A percentile compares a stretch with the other conserved stretches of the same genome.
phyloP scores from a whole-genome alignment of 2,329 filamentous ascomycete species.

The Ophiostoma ips region DNA sequence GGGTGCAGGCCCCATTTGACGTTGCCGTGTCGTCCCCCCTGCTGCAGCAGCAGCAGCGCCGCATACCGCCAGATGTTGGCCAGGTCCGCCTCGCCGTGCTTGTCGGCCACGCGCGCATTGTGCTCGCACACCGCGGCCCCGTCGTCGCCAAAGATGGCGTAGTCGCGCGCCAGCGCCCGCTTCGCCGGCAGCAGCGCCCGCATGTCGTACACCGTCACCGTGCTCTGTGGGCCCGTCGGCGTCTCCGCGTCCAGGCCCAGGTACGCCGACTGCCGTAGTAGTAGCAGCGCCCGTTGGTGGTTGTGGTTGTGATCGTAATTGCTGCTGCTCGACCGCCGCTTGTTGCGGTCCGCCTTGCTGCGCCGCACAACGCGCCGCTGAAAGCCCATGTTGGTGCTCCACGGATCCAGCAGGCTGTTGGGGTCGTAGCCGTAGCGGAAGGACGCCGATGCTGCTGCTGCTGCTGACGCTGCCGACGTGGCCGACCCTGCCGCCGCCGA shows the following conservation, averaged over 20 bases:
- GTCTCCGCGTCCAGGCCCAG: conserved; percentile 8
- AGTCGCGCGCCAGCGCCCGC: conserved; percentile 60
- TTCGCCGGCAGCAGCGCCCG: conserved; percentile 64
- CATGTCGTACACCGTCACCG: conserved; percentile 60
- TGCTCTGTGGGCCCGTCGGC: conserved; percentile 41
- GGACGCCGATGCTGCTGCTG: neutral
- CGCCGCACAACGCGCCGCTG: conserved; percentile 44
- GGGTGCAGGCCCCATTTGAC: conserved; percentile 58
- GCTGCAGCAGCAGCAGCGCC: conserved; percentile 57
- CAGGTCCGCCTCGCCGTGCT: conserved; percentile 55
- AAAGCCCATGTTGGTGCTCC: conserved; percentile 22
- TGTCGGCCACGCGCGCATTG: conserved; percentile 66
- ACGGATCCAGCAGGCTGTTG: conserved; percentile 10
- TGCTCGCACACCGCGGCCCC: conserved; percentile 69
- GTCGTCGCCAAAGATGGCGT: conserved; percentile 71
- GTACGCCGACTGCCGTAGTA: conserved; percentile 6
- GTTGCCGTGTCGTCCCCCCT: conserved; percentile 38
- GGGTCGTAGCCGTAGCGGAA: neutral
- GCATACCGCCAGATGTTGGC: conserved; percentile 75
- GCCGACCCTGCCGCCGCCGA: too few species aligned
- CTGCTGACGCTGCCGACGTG: too few species aligned
- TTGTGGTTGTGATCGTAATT: too few species aligned
- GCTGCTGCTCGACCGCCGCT: conserved; percentile 14
- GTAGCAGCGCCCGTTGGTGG: too few species aligned
- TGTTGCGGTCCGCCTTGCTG: conserved; percentile 14